Conservation (phyloP, 2,329 filamentous ascomycete genomes). For the Colletotrichum cereale region DNA sequence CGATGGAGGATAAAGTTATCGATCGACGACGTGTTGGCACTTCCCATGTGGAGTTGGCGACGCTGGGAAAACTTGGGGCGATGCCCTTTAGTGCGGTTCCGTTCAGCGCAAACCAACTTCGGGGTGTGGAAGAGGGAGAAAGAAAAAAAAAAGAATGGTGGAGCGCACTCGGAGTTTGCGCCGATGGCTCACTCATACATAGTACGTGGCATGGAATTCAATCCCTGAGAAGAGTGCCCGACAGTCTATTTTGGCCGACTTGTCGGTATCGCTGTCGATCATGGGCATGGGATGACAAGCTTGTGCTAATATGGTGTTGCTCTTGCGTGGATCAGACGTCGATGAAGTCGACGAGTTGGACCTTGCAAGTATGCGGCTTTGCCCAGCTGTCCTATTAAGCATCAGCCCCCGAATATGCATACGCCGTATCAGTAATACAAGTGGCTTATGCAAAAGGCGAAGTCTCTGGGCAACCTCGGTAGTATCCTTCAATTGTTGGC, state of each 20-base stretch:
- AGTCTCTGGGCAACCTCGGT: neutral
- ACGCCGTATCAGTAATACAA: neutral
- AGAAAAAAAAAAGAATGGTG: neutral
- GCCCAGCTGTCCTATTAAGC: conserved; percentile 1
- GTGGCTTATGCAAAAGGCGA: neutral
- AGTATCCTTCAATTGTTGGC: neutral
- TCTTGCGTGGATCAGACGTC: conserved; percentile 37
- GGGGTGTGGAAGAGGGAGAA: neutral
- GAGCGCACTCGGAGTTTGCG: conserved; percentile 26
- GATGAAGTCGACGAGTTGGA: neutral
- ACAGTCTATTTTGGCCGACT: neutral
- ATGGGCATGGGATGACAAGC: conserved; percentile 12
- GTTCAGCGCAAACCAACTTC: conserved; percentile 19
- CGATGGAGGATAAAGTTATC: conserved; percentile 33
- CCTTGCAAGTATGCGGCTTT: conserved; percentile 10
- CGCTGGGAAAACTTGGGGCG: conserved; percentile 32
- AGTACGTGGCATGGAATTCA: neutral
- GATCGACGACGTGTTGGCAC: conserved; percentile 32
- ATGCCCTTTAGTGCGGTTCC: conserved; percentile 31
- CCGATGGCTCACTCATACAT: conserved; percentile 29
- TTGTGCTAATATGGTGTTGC: conserved; percentile 4
- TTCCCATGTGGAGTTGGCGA: conserved; percentile 20
- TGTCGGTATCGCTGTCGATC: conserved; percentile 23
- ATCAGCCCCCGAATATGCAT: neutral
- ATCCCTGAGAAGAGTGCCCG: neutral